Evolutionary conservation across 2,329 filamentous ascomycete species (phyloP).

Genomic region (Fusarium decemcellulare): DNA sequence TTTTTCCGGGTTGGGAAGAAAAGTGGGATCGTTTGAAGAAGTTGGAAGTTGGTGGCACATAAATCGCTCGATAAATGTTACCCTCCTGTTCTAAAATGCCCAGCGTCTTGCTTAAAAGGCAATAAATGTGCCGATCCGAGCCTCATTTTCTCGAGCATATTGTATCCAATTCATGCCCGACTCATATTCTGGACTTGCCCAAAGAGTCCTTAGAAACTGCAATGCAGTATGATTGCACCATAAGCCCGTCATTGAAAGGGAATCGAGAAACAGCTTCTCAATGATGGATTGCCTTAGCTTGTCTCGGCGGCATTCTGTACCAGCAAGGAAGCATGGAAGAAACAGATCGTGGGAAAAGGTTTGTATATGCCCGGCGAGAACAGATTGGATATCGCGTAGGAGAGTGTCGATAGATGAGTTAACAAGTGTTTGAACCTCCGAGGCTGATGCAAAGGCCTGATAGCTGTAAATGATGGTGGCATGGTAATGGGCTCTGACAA

Average conservation of each 20-base stretch:
- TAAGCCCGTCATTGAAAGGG: slow-evolving; percentile 10
- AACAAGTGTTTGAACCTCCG: background rate
- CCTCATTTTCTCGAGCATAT: slow-evolving; percentile 16
- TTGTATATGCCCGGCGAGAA: background rate
- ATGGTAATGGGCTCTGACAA: slow-evolving; percentile 34
- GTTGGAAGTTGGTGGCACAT: background rate
- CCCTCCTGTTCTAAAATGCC: no score
- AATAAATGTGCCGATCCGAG: slow-evolving; percentile 1
- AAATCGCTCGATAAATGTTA: no score
- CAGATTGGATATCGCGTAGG: slow-evolving; percentile 7
- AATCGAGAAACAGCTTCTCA: slow-evolving; percentile 7
- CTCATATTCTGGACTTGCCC: background rate
- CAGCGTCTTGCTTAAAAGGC: no score
- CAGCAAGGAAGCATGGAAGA: slow-evolving; percentile 17
- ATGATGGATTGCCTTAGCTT: background rate
- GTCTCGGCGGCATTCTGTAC: slow-evolving; percentile 17
- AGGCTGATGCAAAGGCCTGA: slow-evolving; percentile 23
- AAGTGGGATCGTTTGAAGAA: slow-evolving; percentile 5
- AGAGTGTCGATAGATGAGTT: slow-evolving; percentile 1
- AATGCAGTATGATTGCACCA: slow-evolving; percentile 25
- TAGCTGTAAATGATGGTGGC: slow-evolving; percentile 39
- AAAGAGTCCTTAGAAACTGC: slow-evolving; percentile 13
- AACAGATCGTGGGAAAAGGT: slow-evolving; percentile 20
- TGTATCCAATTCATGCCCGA: slow-evolving; percentile 12
- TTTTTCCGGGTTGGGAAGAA: slow-evolving; percentile 78